These are phyloP conservation scores for Acephala macrosclerotiorum DNA, from an alignment of 2,329 filamentous ascomycete species.

Conservation along the genomic window DNA sequence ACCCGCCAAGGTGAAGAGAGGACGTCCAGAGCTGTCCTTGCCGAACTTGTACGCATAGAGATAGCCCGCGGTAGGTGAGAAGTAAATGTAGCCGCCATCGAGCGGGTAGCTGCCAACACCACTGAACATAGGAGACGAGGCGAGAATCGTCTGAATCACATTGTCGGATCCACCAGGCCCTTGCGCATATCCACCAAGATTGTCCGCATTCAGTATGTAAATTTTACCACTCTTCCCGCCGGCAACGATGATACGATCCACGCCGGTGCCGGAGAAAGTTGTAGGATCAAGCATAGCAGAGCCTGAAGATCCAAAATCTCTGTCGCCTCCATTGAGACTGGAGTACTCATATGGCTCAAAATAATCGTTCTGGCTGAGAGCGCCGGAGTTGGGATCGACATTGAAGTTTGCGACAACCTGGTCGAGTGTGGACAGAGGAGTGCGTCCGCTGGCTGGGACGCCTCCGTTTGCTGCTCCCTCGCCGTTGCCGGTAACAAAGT, in stretches of 20 bases:
- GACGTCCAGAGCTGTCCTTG: background rate
- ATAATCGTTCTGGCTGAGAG: conserved; percentile 9
- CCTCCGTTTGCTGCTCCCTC: conserved; percentile 9
- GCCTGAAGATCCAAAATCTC: conserved; percentile 17
- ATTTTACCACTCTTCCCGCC: conserved; percentile 16
- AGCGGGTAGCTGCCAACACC: conserved; percentile 14
- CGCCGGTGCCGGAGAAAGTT: background rate
- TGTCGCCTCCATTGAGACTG: conserved; percentile 14
- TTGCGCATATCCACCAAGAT: conserved; percentile 14
- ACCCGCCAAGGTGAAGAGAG: conserved; percentile 9
- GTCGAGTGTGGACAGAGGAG: conserved; percentile 13
- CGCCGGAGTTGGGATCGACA: background rate
- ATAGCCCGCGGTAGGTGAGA: background rate
- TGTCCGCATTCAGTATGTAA: conserved; percentile 18
- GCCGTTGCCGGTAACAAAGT: conserved; percentile 11
- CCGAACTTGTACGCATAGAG: conserved; percentile 11
- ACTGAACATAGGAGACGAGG: conserved; percentile 3
- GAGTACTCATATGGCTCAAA: conserved; percentile 20
- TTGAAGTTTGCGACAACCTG: conserved; percentile 10
- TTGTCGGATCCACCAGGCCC: conserved; percentile 13
- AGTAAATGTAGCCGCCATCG: conserved; percentile 18
- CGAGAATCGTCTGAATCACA: conserved; percentile 13
- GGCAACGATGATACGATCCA: conserved; percentile 6
- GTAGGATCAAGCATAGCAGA: conserved; percentile 10
- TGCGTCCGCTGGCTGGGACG: conserved; percentile 5